phyloP scores from a whole-genome alignment of 306 rosid species.

The Begonia fuchsioides region DNA sequence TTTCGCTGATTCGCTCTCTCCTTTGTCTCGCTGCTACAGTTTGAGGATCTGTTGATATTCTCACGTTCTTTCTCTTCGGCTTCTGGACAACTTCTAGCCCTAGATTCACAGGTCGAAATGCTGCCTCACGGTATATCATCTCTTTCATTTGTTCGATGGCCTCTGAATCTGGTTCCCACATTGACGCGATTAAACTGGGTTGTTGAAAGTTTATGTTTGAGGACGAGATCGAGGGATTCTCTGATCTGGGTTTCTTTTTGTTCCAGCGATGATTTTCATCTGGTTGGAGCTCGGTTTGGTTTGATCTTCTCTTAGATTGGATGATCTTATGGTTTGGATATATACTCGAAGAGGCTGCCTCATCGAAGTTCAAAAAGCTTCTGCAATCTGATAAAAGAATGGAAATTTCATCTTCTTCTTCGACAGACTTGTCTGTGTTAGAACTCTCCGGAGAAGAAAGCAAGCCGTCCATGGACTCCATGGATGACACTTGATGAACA shows the following conservation, averaged over 20 bases:
- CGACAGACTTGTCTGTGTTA: constrained; percentile 24
- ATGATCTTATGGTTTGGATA: constrained; percentile 1
- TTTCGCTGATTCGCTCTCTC: constrained; percentile 81
- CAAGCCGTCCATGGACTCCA: constrained; percentile 25
- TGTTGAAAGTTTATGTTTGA: constrained; percentile 52
- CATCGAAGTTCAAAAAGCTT: too few relatives aligned
- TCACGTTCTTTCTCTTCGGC: constrained; percentile 83
- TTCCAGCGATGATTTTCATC: not conserved
- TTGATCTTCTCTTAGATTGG: too few relatives aligned
- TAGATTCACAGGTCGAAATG: constrained; percentile 75
- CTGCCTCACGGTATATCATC: constrained; percentile 86
- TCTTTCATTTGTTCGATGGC: constrained; percentile 92
- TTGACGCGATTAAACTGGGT: constrained; percentile 32
- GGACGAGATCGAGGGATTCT: constrained; percentile 35
- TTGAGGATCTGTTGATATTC: constrained; percentile 76
- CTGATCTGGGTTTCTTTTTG: constrained; percentile 53
- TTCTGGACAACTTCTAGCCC: constrained; percentile 42
- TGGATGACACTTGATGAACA: constrained; percentile 14
- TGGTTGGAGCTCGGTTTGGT: too few relatives aligned
- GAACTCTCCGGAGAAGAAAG: constrained; percentile 35
- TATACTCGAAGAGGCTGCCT: constrained; percentile 10
- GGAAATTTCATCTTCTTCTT: constrained; percentile 36
- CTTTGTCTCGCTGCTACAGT: constrained; percentile 94
- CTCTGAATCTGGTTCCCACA: constrained; percentile 67
- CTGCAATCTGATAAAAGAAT: constrained; percentile 26